phyloP scores from a whole-genome alignment of 2,329 filamentous ascomycete genomes.

The Botrytis fabae region DNA sequence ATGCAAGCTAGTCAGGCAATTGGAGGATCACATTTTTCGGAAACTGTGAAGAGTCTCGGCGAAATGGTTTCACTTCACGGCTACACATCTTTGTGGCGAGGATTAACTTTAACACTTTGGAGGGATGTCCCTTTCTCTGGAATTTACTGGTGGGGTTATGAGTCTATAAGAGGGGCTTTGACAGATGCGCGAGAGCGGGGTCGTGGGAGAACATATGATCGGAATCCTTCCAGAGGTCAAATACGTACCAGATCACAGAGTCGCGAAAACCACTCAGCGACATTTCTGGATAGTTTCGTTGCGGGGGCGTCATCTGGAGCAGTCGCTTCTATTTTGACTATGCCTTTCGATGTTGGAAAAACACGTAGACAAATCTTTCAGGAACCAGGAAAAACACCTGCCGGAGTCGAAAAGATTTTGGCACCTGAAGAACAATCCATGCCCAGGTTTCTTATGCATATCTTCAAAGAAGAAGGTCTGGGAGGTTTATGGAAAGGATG shows the following conservation, averaged over 20 bases:
- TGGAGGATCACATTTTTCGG: slow-evolving; percentile 69
- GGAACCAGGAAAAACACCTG: slow-evolving; percentile 48
- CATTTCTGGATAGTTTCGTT: slow-evolving; percentile 85
- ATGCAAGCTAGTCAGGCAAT: slow-evolving; percentile 72
- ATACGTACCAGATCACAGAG: slow-evolving; percentile 59
- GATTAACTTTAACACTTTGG: slow-evolving; percentile 89
- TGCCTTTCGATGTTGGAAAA: slow-evolving; percentile 96
- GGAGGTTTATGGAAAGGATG: slow-evolving; percentile 86
- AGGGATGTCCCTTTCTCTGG: slow-evolving; percentile 96
- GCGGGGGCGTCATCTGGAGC: slow-evolving; percentile 83
- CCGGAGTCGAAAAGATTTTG: slow-evolving; percentile 42
- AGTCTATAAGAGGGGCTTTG: slow-evolving; percentile 71
- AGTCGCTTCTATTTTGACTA: slow-evolving; percentile 83
- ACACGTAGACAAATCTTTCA: slow-evolving; percentile 85
- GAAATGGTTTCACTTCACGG: slow-evolving; percentile 79
- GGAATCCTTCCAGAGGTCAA: slow-evolving; percentile 44
- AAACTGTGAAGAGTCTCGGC: slow-evolving; percentile 73
- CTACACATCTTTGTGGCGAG: slow-evolving; percentile 83
- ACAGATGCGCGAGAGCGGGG: slow-evolving; percentile 64
- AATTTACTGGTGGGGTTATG: slow-evolving; percentile 98
- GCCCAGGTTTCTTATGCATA: slow-evolving; percentile 82
- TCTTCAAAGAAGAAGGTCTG: slow-evolving; percentile 81
- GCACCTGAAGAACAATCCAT: slow-evolving; percentile 76
- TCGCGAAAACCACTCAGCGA: slow-evolving; percentile 69
- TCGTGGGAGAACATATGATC: slow-evolving; percentile 46